phyloP scores from a whole-genome alignment of 2,329 filamentous ascomycete species.

The Scedosporium aurantiacum region DNA sequence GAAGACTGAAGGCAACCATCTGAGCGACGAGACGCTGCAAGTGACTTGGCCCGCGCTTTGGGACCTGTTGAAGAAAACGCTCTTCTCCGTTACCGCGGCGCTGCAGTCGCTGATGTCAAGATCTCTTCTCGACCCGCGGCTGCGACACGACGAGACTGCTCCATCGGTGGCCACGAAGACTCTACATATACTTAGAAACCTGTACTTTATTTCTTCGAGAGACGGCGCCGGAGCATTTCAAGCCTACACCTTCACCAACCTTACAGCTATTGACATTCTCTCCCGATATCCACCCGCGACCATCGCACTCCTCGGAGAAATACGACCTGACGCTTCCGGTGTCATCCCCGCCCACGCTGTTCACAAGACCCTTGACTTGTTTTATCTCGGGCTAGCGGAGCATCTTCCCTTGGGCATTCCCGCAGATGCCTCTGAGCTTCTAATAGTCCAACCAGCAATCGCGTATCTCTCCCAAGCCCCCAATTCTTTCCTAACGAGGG shows the following conservation, averaged over 20 bases:
- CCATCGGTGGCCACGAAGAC: slow-evolving; percentile 59
- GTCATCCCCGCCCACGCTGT: slow-evolving; percentile 36
- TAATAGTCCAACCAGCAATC: slow-evolving; percentile 63
- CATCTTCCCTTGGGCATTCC: slow-evolving; percentile 65
- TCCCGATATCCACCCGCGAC: slow-evolving; percentile 56
- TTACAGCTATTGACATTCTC: slow-evolving; percentile 73
- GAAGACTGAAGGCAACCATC: slow-evolving; percentile 49
- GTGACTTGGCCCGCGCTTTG: slow-evolving; percentile 62
- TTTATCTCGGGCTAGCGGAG: slow-evolving; percentile 78
- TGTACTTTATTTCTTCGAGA: slow-evolving; percentile 72
- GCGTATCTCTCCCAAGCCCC: slow-evolving; percentile 52
- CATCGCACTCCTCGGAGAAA: slow-evolving; percentile 55
- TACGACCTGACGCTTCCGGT: slow-evolving; percentile 36
- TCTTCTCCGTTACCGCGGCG: slow-evolving; percentile 66
- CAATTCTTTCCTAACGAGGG: slow-evolving; percentile 34
- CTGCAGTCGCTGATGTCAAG: slow-evolving; percentile 65
- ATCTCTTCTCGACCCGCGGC: slow-evolving; percentile 36
- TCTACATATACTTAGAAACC: slow-evolving; percentile 61
- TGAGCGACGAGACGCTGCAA: slow-evolving; percentile 55
- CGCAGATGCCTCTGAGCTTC: slow-evolving; percentile 54
- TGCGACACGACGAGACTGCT: slow-evolving; percentile 31
- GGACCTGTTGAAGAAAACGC: slow-evolving; percentile 60
- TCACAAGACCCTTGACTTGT: slow-evolving; percentile 67
- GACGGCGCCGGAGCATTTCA: slow-evolving; percentile 66
- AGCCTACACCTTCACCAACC: slow-evolving; percentile 73